Evolutionary conservation across 108 stramenopile genomes (phyloP), one percentile per base, ranked within the genome.

Genomic region (Discostella stelligeroides): DNA sequence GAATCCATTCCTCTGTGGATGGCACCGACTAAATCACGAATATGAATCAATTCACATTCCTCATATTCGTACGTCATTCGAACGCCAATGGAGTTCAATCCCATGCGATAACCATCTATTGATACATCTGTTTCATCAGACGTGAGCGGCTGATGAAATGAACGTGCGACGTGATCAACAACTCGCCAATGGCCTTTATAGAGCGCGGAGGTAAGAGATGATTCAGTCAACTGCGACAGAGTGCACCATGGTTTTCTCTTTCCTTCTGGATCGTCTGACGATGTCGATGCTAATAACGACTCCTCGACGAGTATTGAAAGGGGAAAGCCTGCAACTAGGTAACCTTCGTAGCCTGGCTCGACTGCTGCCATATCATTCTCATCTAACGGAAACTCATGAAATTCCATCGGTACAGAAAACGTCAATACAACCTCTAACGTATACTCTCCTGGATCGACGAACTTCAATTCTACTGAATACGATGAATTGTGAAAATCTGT

Each of bases 351-450:
- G 6, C 78, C 66, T 27, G 84, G 84, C 47, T 85, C 84, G 14
- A 53, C 40, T 18, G 56, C n/a, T n/a, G n/a, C n/a, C n/a, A n/a
- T n/a, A n/a, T n/a, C 20, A 29, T 47, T 49, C 40, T 39, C 38
- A 53, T 42, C 28, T 18, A 89, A 43, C 29, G 89, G 89, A 76
- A 88, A 86, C 17, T 64, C 48, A 3, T 72, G 59, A 11, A 85
- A 64, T 4, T 79, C 55, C n/a, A 84, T 82, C 8, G 85, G 76
- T 48, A 58, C 71, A 10, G 90, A 90, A 67, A 87, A 86, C 10
- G 85, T 84, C 57, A 92, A 63, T 13, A 92, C 86, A 0, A 87
- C 86, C 79, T 92, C 90, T 9, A 92, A 68, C 0, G 86, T 87
- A 59, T 92, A 92, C 7, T 68, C 43, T 50, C 90, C 90, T 25